Base-by-base conservation (phyloP, 345 rosid species). In the Salix udensis region DNA sequence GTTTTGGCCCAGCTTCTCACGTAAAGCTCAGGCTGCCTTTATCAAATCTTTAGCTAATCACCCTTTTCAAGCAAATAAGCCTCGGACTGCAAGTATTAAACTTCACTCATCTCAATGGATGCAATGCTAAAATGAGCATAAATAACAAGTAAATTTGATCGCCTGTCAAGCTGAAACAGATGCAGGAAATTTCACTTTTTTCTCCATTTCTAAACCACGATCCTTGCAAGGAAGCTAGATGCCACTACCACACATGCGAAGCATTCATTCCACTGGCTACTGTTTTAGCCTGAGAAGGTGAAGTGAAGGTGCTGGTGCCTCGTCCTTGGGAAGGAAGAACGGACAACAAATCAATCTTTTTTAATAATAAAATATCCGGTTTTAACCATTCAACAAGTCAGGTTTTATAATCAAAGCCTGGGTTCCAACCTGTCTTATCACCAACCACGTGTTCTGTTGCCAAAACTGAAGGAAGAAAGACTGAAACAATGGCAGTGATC, bases 401-500 rank as follows among this genome's bases (percentile, higher is more conserved):
- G 34, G 76, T 18, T 61, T 78, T 72, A 79, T 84, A 78, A n/a
- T 78, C 74, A 18, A 67, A 73, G 36, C 46, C 40, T 68, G 28
- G n/a, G 44, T 62, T 74, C 81, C 81, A 78, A 42, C 74, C 81
- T 12, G 34, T 67, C 15, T 42, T 76, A 13, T 78, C 81, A n/a
- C 81, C 81, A 14, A 78, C 74, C 36, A 68, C 31, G 24, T 16
- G 50, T 18, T 78, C 73, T n/a, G 39, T 55, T 18, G 85, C 85
- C 37, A 70, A 64, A 64, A 74, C 26, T 46, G 82, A 69, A 72
- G 78, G 81, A 71, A 36, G 65, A 39, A 12, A 60, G 65, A 55
- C 50, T 44, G 85, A 70, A n/a, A 24, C 71, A 71, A 75, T 44
- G 42, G 74, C 70, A 62, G 82, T 30, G 70, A 74, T 15, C 69